Base-by-base conservation (phyloP, 2,329 filamentous ascomycete species). In the Penicillium freii region DNA sequence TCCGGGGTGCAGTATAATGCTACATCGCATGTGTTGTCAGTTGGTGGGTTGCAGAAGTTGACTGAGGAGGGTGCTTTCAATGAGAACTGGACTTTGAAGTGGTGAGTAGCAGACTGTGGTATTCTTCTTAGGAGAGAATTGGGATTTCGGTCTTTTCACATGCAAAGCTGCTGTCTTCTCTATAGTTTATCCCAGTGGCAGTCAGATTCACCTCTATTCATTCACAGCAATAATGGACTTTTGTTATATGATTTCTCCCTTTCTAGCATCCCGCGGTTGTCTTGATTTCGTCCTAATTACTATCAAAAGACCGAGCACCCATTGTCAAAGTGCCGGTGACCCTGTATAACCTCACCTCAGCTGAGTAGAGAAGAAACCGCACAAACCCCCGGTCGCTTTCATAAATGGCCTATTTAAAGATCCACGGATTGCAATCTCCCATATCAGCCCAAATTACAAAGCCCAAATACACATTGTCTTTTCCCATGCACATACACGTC, bases 51-150 rank as follows among this genome's bases (percentile, higher is more conserved):
- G 63, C 71, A 80, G 43, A 70, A 73, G 13, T 51, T 78, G 53
- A 86, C 84, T 0, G 63, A 65, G 0, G 66, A 71, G 2, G 86
- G 85, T 3, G 85, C 84, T n/a, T 90, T 84, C 83, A 73, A 67
- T 44, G 65, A 68, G 10, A 76, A 80, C 62, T 89, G 85, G 86
- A 78, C 77, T 5, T 67, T 88, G 66, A 80, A 73, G 45, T 88
- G 84, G 85, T 73, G 60, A 73, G 45, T 88, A 84, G 85, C 71
- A 60, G 56, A 39, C 34, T 17, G 9, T 31, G 23, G 23, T 7
- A 44, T 7, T 7, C 31, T 6, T 7, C 11, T 29, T 4, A 7
- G 15, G 38, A 5, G 17, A 29, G 1, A n/a, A 13, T 19, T 31
- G 17, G 25, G n/a, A 21, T 25, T 19, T 19, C 5, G 11, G 25